Evolutionary conservation across 2,329 filamentous ascomycete species (phyloP).

Genomic region (Geoglossum cookeanum): DNA sequence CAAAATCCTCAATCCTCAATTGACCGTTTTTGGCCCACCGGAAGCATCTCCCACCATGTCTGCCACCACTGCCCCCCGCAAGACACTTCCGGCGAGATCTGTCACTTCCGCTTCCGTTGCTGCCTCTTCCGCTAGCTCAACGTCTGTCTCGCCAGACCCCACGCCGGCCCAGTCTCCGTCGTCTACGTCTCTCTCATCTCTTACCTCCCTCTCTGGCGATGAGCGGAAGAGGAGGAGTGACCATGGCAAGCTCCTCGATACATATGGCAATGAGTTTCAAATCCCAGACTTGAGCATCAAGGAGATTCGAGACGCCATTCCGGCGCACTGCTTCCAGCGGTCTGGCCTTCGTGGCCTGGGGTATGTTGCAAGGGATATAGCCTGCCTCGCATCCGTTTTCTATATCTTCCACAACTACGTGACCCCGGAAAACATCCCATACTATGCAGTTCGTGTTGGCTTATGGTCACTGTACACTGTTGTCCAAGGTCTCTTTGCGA

Average conservation of each 20-base stretch:
- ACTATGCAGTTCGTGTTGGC: constrained; percentile 41
- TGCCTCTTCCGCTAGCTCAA: constrained; percentile 34
- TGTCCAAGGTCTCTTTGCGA: constrained; percentile 80
- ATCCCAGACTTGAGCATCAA: constrained; percentile 95
- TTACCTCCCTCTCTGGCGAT: constrained; percentile 48
- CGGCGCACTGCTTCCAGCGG: constrained; percentile 89
- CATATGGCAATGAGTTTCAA: constrained; percentile 86
- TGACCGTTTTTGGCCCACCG: not conserved
- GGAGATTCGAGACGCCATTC: constrained; percentile 90
- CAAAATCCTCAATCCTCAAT: not conserved
- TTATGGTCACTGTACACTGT: constrained; percentile 55
- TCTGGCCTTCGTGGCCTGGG: constrained; percentile 53
- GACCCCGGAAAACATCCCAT: constrained; percentile 67
- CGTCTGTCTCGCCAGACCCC: constrained; percentile 35
- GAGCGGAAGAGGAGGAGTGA: constrained; percentile 25
- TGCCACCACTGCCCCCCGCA: constrained; percentile 34
- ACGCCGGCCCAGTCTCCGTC: constrained; percentile 50
- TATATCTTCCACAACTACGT: constrained; percentile 77
- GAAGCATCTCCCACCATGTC: constrained; percentile 21
- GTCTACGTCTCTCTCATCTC: constrained; percentile 78
- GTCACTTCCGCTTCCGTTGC: constrained; percentile 30
- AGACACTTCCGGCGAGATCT: constrained; percentile 25
- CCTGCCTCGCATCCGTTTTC: constrained; percentile 56
- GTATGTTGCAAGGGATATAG: constrained; percentile 73
- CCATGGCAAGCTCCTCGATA: constrained; percentile 60